Base-by-base conservation (phyloP, 139 green algal genomes). In the Asterochloris sp. region DNA sequence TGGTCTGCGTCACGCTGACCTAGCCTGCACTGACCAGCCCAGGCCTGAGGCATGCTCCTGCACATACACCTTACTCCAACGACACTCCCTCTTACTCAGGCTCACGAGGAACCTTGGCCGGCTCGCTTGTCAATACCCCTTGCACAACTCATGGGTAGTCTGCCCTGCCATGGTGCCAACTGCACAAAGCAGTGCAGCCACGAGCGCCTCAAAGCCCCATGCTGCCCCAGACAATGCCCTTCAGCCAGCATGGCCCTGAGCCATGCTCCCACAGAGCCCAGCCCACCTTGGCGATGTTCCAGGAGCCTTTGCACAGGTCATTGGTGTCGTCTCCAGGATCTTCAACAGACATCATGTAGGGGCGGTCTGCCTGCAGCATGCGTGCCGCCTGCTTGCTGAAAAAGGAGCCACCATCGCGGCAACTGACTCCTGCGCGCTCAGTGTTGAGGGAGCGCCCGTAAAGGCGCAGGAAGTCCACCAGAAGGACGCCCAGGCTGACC, bases 401-500 rank as follows among this genome's bases (percentile, higher is more conserved):
- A 79, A 91, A 95, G 73, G 69, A 74, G 11, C 90, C 92, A 38
- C 92, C 90, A 10, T 79, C 78, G 12, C 82, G 84, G 81, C 82
- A 80, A 10, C 54, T 74, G 17, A 85, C 54, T 68, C 92, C 87
- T 60, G 93, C 92, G 23, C 91, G 86, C 0, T 85, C 29, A 0
- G 82, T 73, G 81, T 93, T 92, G 26, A 97, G 86, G 0, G 76
- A 61, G 0, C 88, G 80, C 21, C 94, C 94, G 75, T 92, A 96
- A 1, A 97, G 89, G 67, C 93, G 76, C 73, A 98, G 93, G 78
- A 99, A 99, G 87, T 98, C 96, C 17, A 98, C 74, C 66, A 99
- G 90, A 82, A 99, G 91, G 62, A 94, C 83, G 2, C 96, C 96
- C 27, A 99, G 88, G 75, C 88, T 93, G 17, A 78, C 63, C 79